Conservation (phyloP, 768 basidiomycete genomes). For the Termitomyces titanicus region DNA sequence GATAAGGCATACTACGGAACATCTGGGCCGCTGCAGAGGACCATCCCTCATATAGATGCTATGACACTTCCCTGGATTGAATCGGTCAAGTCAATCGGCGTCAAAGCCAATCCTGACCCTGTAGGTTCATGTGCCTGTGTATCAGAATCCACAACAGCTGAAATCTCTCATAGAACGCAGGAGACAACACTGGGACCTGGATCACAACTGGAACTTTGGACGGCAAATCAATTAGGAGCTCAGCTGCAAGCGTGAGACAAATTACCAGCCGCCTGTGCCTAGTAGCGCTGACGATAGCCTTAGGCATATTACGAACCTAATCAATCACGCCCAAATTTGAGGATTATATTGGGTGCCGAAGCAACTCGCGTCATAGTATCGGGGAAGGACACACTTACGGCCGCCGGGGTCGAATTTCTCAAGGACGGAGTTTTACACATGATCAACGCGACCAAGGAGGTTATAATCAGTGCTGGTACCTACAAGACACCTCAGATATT, state of each 20-base stretch:
- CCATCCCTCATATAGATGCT: not conserved
- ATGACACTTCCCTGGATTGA: conserved; percentile 1
- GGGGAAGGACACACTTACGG: not conserved
- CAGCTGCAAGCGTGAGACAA: not conserved
- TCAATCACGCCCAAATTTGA: conserved; percentile 6
- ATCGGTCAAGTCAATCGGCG: not conserved
- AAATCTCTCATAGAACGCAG: not conserved
- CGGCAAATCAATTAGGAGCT: conserved; percentile 1
- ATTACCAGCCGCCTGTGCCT: too few species aligned
- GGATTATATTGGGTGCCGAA: conserved; percentile 3
- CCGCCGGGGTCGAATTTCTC: conserved; percentile 5
- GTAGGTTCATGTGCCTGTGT: not conserved
- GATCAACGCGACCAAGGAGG: conserved; percentile 4
- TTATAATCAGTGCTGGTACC: conserved; percentile 7
- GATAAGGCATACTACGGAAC: not conserved
- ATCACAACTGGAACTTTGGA: not conserved
- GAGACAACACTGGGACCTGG: not conserved
- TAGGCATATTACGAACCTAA: conserved; percentile 14
- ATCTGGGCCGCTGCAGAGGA: not conserved
- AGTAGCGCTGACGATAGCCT: not conserved
- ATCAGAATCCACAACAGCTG: too few species aligned
- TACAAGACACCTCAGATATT: conserved; percentile 12
- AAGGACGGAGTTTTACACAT: not conserved
- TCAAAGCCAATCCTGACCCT: conserved; percentile 1
- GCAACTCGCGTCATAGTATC: not conserved